Evolutionary conservation across 169 alveolate genomes (phyloP).

Genomic region (Cryptosporidium tyzzeri): DNA sequence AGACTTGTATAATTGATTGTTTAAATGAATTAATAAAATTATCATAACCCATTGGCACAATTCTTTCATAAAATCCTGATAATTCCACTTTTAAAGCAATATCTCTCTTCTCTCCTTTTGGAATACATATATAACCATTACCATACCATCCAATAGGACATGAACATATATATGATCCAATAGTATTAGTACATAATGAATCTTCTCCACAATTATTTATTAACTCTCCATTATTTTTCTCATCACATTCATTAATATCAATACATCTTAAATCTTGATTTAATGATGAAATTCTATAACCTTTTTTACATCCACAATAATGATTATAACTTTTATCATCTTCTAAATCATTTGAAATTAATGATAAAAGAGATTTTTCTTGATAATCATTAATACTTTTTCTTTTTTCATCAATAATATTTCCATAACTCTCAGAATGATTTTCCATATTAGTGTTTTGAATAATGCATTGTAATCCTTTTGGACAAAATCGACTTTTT

Average conservation of each 20-base stretch:
- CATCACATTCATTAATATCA: constrained; percentile 45
- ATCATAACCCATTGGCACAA: constrained; percentile 27
- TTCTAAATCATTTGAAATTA: not conserved
- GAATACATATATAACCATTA: constrained; percentile 77
- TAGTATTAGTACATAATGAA: constrained; percentile 78
- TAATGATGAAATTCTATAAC: constrained; percentile 14
- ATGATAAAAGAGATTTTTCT: not conserved
- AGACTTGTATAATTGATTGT: constrained; percentile 31
- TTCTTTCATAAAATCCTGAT: constrained; percentile 50
- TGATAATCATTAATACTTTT: not conserved
- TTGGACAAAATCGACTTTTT: not conserved
- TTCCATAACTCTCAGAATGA: not conserved
- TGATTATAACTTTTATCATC: not conserved
- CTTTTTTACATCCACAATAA: constrained; percentile 63
- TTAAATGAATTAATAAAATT: constrained; percentile 20
- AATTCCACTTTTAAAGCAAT: constrained; percentile 46
- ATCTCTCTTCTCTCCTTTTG: constrained; percentile 76
- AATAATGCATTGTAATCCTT: constrained; percentile 49
- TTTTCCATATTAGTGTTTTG: not conserved
- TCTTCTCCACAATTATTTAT: constrained; percentile 71
- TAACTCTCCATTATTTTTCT: not conserved
- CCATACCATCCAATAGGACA: constrained; percentile 78
- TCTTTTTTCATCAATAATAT: not conserved
- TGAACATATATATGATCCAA: constrained; percentile 77
- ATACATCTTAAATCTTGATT: constrained; percentile 6